These are phyloP conservation scores for Yarrowia sp. DNA, from an alignment of 805 yeast species.

Conservation along the genomic window DNA sequence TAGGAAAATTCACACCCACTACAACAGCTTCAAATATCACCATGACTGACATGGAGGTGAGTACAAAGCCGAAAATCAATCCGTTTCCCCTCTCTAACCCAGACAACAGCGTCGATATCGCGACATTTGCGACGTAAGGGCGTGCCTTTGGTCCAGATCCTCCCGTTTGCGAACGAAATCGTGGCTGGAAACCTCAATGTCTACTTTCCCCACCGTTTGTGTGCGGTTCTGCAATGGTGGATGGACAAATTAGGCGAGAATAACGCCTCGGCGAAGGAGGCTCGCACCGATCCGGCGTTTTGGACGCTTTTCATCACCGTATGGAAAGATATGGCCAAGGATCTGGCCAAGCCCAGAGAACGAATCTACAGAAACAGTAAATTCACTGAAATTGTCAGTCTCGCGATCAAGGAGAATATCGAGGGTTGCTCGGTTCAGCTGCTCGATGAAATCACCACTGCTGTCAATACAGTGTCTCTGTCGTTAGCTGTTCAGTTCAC, in stretches of 20 bases:
- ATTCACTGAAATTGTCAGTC: constrained; percentile 15
- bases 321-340: constrained; percentile 19
- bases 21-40: constrained; percentile 3
- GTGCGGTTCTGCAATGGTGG: constrained; percentile 50
- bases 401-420: constrained; percentile 16
- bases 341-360: constrained; percentile 36
- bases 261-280: constrained; percentile 39
- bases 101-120: constrained; percentile 45
- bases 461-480: constrained; percentile 16
- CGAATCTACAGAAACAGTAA: constrained; percentile 34
- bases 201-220: constrained; percentile 46
- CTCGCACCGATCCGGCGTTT: constrained; percentile 20
- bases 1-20: constrained; percentile 18
- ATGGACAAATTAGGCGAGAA: constrained; percentile 46
- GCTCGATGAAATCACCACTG: constrained; percentile 17
- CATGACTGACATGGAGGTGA: constrained; percentile 36
- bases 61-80: neutral
- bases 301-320: constrained; percentile 28
- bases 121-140: constrained; percentile 45
- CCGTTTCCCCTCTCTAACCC: neutral
- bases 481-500: constrained; percentile 26
- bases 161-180: constrained; percentile 43
- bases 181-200: constrained; percentile 42
- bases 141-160: constrained; percentile 42
- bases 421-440: constrained; percentile 21